phyloP scores from a whole-genome alignment of 2,329 filamentous ascomycete genomes.

The Pleomassaria siparia region DNA sequence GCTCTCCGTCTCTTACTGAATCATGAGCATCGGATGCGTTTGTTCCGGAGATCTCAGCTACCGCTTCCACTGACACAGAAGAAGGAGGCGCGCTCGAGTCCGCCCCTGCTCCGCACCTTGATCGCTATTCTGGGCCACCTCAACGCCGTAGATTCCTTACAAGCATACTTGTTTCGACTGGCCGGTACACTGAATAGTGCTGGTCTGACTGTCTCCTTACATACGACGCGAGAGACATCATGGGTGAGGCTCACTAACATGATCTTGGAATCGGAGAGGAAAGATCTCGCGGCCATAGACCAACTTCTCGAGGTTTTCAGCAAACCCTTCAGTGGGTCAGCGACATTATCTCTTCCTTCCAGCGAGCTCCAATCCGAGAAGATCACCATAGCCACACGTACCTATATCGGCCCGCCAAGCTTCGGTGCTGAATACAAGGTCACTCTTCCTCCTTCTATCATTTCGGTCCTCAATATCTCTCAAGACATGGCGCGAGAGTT shows the following conservation, averaged over 20 bases:
- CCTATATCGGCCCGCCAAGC: constrained; percentile 34
- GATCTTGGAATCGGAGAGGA: constrained; percentile 29
- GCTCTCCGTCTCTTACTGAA: constrained; percentile 75
- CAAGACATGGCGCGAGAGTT: constrained; percentile 24
- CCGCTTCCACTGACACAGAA: constrained; percentile 58
- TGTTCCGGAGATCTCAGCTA: constrained; percentile 66
- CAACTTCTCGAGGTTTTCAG: constrained; percentile 32
- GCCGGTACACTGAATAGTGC: constrained; percentile 27
- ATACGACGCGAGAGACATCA: constrained; percentile 27
- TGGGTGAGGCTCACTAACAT: constrained; percentile 30
- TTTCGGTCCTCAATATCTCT: constrained; percentile 29
- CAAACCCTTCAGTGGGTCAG: constrained; percentile 32
- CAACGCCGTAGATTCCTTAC: constrained; percentile 38
- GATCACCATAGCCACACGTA: constrained; percentile 32
- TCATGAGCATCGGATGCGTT: constrained; percentile 76
- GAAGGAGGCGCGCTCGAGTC: constrained; percentile 53
- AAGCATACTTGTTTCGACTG: constrained; percentile 32
- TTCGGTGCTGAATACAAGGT: constrained; percentile 40
- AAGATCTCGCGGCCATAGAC: constrained; percentile 33
- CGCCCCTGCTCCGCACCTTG: constrained; percentile 62
- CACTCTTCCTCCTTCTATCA: constrained; percentile 31
- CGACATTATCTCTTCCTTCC: constrained; percentile 29
- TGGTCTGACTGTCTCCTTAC: constrained; percentile 29
- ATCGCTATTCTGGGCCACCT: constrained; percentile 57
- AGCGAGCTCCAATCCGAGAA: constrained; percentile 21